A percentile compares a stretch with the other conserved stretches of the same genome.
Conservation (phyloP, 176 grass and related monocot genomes). For the Oryza meyeriana region DNA sequence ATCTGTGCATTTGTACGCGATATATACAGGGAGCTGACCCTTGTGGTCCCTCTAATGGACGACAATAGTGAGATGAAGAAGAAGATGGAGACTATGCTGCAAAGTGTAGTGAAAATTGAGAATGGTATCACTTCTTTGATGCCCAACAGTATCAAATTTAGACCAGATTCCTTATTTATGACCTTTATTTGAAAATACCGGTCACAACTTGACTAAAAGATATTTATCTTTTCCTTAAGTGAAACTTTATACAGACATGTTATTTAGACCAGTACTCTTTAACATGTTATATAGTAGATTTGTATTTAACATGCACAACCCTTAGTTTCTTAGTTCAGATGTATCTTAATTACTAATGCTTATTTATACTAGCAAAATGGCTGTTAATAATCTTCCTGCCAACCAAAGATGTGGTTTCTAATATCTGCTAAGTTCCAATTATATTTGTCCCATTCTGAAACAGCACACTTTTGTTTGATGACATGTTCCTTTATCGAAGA, state of each 20-base stretch:
- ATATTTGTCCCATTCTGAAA: background rate
- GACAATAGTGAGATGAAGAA: constrained; percentile 97
- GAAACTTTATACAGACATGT: background rate
- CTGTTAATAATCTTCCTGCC: background rate
- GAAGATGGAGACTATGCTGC: constrained; percentile 98
- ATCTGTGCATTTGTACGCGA: constrained; percentile 88
- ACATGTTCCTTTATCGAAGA: background rate
- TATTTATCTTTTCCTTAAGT: background rate
- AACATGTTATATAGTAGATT: background rate
- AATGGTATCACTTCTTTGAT: constrained; percentile 70
- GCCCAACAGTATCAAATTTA: constrained; percentile 25
- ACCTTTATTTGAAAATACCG: constrained; percentile 20
- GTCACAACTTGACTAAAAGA: background rate
- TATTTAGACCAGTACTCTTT: constrained; percentile 4
- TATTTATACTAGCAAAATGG: constrained; percentile 12
- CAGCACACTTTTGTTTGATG: background rate
- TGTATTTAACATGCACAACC: background rate
- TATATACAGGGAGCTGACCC: constrained; percentile 84
- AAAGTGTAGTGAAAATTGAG: constrained; percentile 97
- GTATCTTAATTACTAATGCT: constrained; percentile 3
- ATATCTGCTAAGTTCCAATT: background rate
- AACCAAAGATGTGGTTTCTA: constrained; percentile 8
- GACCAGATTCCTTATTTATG: background rate
- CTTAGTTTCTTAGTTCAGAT: background rate
- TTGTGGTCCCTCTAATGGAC: constrained; percentile 95